A percentile compares a stretch with the other conserved stretches of the same genome.
Evolutionary conservation across 129 eudicot species (phyloP).

Genomic region (Artemisia tridentata): DNA sequence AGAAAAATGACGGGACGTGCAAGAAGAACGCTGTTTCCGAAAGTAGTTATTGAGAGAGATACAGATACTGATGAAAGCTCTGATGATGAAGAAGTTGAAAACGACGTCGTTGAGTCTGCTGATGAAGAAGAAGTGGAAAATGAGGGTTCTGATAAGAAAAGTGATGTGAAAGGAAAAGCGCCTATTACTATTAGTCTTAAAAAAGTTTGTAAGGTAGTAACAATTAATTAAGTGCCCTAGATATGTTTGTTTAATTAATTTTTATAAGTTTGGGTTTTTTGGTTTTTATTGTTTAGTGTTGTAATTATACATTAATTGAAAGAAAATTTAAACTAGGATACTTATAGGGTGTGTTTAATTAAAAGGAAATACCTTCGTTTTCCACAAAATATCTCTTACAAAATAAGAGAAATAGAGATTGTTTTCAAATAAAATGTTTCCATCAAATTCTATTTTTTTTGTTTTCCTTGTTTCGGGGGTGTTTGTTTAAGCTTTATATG

Average conservation of each 20-base stretch:
- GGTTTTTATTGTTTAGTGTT: too few relatives aligned
- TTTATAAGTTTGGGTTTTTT: too few relatives aligned
- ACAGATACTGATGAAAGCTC: constrained; percentile 68
- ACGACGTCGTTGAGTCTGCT: constrained; percentile 36
- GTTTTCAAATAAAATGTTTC: too few relatives aligned
- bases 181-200: constrained; percentile 77
- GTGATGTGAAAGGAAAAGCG: constrained; percentile 39
- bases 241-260: not conserved
- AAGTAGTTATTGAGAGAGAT: constrained; percentile 68
- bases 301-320: too few relatives aligned
- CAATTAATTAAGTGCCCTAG: constrained; percentile 32
- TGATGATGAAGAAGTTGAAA: constrained; percentile 56
- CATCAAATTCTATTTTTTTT: too few relatives aligned
- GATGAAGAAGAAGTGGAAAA: constrained; percentile 25
- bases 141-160: constrained; percentile 28
- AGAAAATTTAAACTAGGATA: too few relatives aligned
- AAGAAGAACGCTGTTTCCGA: constrained; percentile 54
- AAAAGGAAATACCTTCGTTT: too few relatives aligned
- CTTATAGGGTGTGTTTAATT: too few relatives aligned
- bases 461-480: too few relatives aligned
- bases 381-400: too few relatives aligned
- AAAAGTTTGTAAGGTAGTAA: constrained; percentile 80
- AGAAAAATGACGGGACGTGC: constrained; percentile 51
- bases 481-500: too few relatives aligned
- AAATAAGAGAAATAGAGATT: too few relatives aligned